Percentiles rank a stretch among this genome's conserved stretches.
These are phyloP conservation scores for Ogataea hybrid DNA, from an alignment of 1,139 yeast genomes.

Conservation along the genomic window DNA sequence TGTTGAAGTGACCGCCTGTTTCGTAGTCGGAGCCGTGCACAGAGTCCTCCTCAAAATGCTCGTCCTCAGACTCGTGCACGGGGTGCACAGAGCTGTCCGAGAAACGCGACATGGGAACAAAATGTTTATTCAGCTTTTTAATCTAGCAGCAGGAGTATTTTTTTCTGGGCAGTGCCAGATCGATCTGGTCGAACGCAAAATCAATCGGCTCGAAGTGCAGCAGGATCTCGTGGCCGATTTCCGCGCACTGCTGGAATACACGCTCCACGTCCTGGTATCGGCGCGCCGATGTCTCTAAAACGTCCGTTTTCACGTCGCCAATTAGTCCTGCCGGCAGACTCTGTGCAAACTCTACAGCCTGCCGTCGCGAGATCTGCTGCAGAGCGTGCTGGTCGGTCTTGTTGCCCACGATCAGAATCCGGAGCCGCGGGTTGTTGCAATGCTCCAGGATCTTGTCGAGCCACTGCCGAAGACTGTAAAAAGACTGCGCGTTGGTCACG, in stretches of 20 bases:
- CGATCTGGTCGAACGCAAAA: slow-evolving; percentile 5
- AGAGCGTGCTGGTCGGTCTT: slow-evolving; percentile 44
- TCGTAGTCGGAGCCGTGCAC: slow-evolving; percentile 11
- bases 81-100: slow-evolving; percentile 5
- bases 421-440: slow-evolving; percentile 50
- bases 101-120: slow-evolving; percentile 10
- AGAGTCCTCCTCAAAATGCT: slow-evolving; percentile 24
- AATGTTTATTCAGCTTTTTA: background rate
- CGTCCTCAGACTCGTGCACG: slow-evolving; percentile 15
- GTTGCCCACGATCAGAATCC: slow-evolving; percentile 55
- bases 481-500: slow-evolving; percentile 53
- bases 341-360: slow-evolving; percentile 38
- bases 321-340: slow-evolving; percentile 38
- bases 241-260: slow-evolving; percentile 45
- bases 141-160: slow-evolving; percentile 5
- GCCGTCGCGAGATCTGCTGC: slow-evolving; percentile 43
- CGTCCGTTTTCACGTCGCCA: slow-evolving; percentile 41
- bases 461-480: slow-evolving; percentile 50
- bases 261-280: slow-evolving; percentile 38
- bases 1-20: slow-evolving; percentile 16
- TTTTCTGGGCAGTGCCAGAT: slow-evolving; percentile 2
- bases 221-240: slow-evolving; percentile 36
- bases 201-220: slow-evolving; percentile 18
- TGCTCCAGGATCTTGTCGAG: slow-evolving; percentile 47
- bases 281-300: slow-evolving; percentile 47